Conservation (phyloP, 2,329 filamentous ascomycete genomes). For the Chaetomiaceae sp. region DNA sequence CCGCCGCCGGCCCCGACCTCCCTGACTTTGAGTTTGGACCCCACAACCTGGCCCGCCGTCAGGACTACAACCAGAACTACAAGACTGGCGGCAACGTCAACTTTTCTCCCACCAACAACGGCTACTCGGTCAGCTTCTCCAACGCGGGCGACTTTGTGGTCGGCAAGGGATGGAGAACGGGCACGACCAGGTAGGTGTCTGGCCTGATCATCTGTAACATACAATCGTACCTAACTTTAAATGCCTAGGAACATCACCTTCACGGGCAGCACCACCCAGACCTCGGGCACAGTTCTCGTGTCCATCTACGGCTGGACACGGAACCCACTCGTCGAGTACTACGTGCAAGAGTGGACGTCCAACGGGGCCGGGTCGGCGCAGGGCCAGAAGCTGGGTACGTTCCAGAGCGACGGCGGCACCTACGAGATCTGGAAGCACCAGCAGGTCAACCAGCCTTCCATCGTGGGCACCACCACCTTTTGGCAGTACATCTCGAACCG, state of each 20-base stretch:
- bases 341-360: slow-evolving; percentile 35
- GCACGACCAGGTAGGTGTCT: slow-evolving; percentile 41
- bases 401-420: slow-evolving; percentile 31
- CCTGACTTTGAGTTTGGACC: slow-evolving; percentile 4
- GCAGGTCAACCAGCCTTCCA: slow-evolving; percentile 41
- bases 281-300: slow-evolving; percentile 30
- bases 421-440: slow-evolving; percentile 35
- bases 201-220: too few relatives aligned
- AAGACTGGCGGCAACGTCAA: slow-evolving; percentile 35
- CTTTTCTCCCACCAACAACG: slow-evolving; percentile 26
- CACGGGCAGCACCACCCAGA: slow-evolving; percentile 23
- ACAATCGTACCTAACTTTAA: too few relatives aligned
- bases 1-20: not conserved
- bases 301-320: slow-evolving; percentile 36
- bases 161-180: slow-evolving; percentile 56
- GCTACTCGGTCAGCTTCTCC: slow-evolving; percentile 41
- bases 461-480: slow-evolving; percentile 44
- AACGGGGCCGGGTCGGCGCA: slow-evolving; percentile 29
- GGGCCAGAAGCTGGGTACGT: slow-evolving; percentile 30
- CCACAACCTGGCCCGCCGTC: slow-evolving; percentile 27
- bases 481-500: slow-evolving; percentile 48
- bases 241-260: slow-evolving; percentile 31
- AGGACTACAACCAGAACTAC: slow-evolving; percentile 41
- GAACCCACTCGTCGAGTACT: slow-evolving; percentile 37
- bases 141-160: slow-evolving; percentile 49